phyloP scores from a whole-genome alignment of 306 rosid genomes.

The Prunus kanzakura region DNA sequence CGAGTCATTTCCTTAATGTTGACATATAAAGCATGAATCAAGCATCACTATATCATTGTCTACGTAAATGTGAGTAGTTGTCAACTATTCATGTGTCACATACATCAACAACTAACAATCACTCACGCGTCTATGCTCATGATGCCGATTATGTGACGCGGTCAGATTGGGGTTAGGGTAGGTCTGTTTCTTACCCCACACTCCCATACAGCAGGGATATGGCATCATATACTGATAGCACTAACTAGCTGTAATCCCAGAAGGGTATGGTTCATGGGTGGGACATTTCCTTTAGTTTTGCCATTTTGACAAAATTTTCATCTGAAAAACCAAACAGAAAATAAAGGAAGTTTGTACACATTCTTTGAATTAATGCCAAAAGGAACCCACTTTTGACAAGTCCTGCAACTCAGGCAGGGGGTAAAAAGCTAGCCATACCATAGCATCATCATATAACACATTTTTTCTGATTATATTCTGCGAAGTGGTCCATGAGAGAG shows the following conservation, averaged over 20 bases:
- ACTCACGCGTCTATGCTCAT: no score
- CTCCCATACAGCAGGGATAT: no score
- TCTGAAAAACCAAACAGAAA: background rate
- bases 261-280: background rate
- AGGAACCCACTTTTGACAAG: slow-evolving; percentile 5
- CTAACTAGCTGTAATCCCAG: background rate
- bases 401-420: background rate
- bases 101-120: no score
- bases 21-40: no score
- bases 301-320: background rate
- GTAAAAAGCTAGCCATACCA: background rate
- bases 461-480: background rate
- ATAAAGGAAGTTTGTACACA: background rate
- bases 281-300: background rate
- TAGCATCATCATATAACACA: background rate
- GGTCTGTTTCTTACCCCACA: no score
- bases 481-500: slow-evolving; percentile 1
- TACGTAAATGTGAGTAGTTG: no score
- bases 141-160: no score
- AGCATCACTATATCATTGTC: no score
- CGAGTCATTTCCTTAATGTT: no score
- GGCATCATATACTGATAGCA: no score
- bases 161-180: no score
- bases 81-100: no score
- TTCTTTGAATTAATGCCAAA: background rate